These are phyloP conservation scores for Heliocybe sulcata DNA, from an alignment of 1,284 basidiomycete species.

Conservation along the genomic window DNA sequence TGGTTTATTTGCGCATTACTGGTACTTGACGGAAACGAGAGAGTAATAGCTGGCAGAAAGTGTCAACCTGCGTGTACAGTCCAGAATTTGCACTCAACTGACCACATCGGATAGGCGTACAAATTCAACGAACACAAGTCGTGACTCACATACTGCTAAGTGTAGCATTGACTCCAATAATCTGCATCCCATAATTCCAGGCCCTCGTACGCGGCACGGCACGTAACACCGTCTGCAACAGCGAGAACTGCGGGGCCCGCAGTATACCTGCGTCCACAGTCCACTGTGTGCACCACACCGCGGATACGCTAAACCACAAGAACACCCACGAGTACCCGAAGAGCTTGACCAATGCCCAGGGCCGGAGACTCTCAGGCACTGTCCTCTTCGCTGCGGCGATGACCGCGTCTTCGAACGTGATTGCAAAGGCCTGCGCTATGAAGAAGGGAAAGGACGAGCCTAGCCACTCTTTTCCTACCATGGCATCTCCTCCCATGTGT, in stretches of 20 bases:
- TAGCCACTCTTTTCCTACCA: constrained; percentile 9
- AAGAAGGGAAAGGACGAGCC: constrained; percentile 20
- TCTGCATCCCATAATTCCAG: background rate
- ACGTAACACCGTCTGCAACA: background rate
- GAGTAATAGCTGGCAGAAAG: background rate
- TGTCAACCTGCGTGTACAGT: background rate
- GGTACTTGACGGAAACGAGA: background rate
- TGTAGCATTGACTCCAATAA: no score
- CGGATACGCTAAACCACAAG: constrained; percentile 6
- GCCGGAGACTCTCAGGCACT: constrained; percentile 1
- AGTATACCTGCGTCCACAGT: background rate
- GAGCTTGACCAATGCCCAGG: background rate
- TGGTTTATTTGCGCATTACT: no score
- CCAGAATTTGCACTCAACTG: no score
- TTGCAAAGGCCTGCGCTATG: constrained; percentile 19
- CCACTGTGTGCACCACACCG: background rate
- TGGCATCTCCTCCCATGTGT: constrained; percentile 18
- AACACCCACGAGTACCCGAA: constrained; percentile 11
- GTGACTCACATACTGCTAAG: no score
- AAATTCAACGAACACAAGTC: no score
- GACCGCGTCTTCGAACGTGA: constrained; percentile 21
- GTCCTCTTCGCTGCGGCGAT: constrained; percentile 9
- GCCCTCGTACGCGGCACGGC: background rate
- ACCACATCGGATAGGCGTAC: no score
- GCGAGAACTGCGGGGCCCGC: background rate